These are phyloP conservation scores for Amphirosellinia nigrospora DNA, from an alignment of 495 filamentous ascomycete species.

Conservation along the genomic window DNA sequence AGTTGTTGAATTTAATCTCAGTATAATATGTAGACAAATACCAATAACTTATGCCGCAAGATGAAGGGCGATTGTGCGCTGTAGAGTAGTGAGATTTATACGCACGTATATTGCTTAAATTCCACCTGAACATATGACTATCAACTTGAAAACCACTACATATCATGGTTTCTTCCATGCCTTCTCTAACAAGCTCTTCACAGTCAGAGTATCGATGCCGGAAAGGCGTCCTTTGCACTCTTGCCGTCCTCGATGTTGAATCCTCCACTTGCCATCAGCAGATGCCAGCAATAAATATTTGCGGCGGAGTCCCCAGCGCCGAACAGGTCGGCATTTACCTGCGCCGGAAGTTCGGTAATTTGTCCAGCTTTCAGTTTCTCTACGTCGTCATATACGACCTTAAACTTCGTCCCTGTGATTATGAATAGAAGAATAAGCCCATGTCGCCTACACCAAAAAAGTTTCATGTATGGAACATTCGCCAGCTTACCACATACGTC, in stretches of 20 bases:
- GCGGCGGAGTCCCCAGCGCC: slow-evolving; percentile 46
- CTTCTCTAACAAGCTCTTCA: slow-evolving; percentile 40
- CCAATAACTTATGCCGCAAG: no score
- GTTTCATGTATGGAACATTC: background rate
- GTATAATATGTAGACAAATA: no score
- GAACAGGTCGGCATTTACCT: slow-evolving; percentile 39
- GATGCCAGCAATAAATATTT: slow-evolving; percentile 41
- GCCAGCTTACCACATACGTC: slow-evolving; percentile 49
- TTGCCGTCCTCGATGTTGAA: slow-evolving; percentile 37
- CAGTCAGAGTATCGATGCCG: slow-evolving; percentile 43
- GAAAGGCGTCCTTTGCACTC: slow-evolving; percentile 46
- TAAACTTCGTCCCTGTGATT: slow-evolving; percentile 54
- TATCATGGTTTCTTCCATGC: slow-evolving; percentile 31
- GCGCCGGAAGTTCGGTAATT: slow-evolving; percentile 53
- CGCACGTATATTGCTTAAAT: no score
- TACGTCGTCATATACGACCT: slow-evolving; percentile 54
- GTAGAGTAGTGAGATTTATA: no score
- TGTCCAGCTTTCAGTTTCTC: slow-evolving; percentile 54
- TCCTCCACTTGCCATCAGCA: slow-evolving; percentile 35
- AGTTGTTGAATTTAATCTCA: no score
- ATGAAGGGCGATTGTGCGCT: no score
- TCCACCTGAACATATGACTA: background rate
- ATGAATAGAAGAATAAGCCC: background rate
- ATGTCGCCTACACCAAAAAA: background rate
- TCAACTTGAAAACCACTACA: background rate